Base-by-base conservation (phyloP, 345 rosid genomes). In the Jatropha curcas region DNA sequence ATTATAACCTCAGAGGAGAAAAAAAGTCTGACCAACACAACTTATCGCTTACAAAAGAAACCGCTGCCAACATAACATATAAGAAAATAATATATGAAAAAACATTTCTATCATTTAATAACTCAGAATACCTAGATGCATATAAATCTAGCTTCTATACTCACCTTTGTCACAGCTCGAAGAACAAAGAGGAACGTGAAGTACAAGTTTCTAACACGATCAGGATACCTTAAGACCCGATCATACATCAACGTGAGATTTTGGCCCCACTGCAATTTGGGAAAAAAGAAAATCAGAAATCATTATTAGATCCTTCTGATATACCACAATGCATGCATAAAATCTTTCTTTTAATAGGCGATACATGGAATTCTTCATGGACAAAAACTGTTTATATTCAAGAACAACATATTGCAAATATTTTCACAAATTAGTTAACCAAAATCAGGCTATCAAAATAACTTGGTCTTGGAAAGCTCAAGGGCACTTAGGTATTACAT, bases 141-240 rank as follows among this genome's bases (percentile, higher is more conserved):
- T 48, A n/a, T 48, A 48, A 17, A 7, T 48, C 6, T 62, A 34
- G 27, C 30, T 39, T n/a, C 14, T 50, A 4, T 34, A 25, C 75
- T 86, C 70, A 92, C 99, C 88, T 91, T 95, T 30, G 91, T 89
- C 77, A 91, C 92, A 45, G 97, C 97, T 50, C 99, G 84, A 28
- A 92, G 90, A 76, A 95, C 98, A 86, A 95, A 92, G 70, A 95
- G 93, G 80, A 81, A 91, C 12, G 98, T 86, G 82, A 95, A 95
- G 82, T 95, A 95, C 69, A 95, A 83, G 82, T 91, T 95, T 74
- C 85, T 82, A 70, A 91, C 99, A 35, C 92, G 96, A 56, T 95
- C 90, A 55, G 97, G 98, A 70, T 92, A 86, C 85, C 79, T 85
- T 74, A 92, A 76, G 64, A 95, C 97, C 56, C 96, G 93, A 69